These are phyloP conservation scores for Vitis vinifera DNA, from an alignment of 164 flowering plant genomes.

Conservation along the genomic window ASM3070453v1 NC_081810.1:17811501-17812000, in stretches of 20 bases:
- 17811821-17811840: not conserved
- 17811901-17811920: not conserved
- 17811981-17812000: not conserved
- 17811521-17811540: slow-evolving; percentile 3
- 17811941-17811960: not conserved
- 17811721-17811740: slow-evolving; percentile 7
- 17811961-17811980: not conserved
- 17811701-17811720: slow-evolving; percentile 4
- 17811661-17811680: slow-evolving; percentile 39
- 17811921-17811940: not conserved
- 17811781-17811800: not conserved
- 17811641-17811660: slow-evolving; percentile 32
- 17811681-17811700: slow-evolving; percentile 19
- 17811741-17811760: not conserved
- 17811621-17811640: slow-evolving; percentile 17
- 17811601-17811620: not conserved
- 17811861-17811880: not conserved
- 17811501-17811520: no score
- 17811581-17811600: not conserved
- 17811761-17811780: not conserved
- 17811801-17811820: not conserved
- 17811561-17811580: not conserved
- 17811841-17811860: not conserved
- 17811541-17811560: not conserved
- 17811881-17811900: not conserved